Evolutionary conservation across 23 red algal genomes (phyloP), one percentile per base, ranked within the genome.

Genomic region (Gracilaria domingensis): DNA sequence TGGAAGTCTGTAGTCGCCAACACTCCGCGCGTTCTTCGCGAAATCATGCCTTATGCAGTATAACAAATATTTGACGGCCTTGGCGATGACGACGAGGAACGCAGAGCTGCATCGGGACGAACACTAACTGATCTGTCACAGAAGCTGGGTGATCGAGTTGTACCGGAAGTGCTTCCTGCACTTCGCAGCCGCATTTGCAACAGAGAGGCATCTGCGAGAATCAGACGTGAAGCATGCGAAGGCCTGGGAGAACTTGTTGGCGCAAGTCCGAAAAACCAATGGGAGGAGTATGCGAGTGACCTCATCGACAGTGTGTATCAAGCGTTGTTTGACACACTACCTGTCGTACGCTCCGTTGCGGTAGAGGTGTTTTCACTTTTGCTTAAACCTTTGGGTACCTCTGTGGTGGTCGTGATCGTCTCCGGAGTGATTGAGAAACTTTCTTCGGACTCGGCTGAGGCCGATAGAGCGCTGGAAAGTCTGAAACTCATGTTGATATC

Each of bases 1-100:
- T 98, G 91, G 96, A 98, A 98, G 69, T 89, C 84, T 21, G 64
- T 98, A 13, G 82, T 98, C 24, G 49, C 75, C 76, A 95, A 98
- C 65, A 92, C 96, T 21, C 96, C 96, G 30, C 80, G 93, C 25
- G 81, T 80, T 80, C 72, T 98, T 48, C 91, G 96, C 0, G 96
- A 94, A 70, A 89, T 98, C 67, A 91, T 98, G 64, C 96, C 96
- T 4, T 78, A 59, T 54, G 89, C 90, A 37, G 85, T 95, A 17
- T 73, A 55, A 54, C 82, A 88, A 83, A 84, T 98, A 42, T 75
- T 95, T 26, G 83, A 93, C 79, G 91, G 87, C 0, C 92, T 98
- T 3, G 82, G 74, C 50, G 78, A 87, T 34, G 87, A 87, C 55
- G 90, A 94, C 36, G 91, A 98, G 59, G 92, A 95, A 72, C 78